Conservation (phyloP, 768 basidiomycete genomes). For the Russula griseocarnosa region DNA sequence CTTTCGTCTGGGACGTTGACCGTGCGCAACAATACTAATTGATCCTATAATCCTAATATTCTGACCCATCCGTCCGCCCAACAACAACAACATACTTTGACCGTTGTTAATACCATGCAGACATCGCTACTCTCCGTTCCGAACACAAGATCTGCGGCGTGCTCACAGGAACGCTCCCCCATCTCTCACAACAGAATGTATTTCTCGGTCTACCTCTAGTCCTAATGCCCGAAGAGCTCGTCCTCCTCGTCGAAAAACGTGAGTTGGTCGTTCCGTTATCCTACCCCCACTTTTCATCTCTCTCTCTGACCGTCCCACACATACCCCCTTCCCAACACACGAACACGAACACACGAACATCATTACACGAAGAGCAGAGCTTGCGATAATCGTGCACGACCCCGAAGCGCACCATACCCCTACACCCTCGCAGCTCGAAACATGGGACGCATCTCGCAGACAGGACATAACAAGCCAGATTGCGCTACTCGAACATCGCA, state of each 20-base stretch:
- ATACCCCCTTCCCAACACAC: too few species aligned
- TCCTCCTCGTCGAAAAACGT: slow-evolving; percentile 83
- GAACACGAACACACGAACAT: too few species aligned
- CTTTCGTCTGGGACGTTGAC: slow-evolving; percentile 86
- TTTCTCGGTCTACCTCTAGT: slow-evolving; percentile 91
- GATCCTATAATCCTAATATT: too few species aligned
- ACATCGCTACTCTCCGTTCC: slow-evolving; percentile 74
- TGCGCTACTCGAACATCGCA: slow-evolving; percentile 42
- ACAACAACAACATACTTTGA: not conserved
- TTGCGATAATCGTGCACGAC: slow-evolving; percentile 77
- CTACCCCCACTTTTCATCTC: not conserved
- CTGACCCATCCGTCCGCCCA: not conserved
- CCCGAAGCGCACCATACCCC: slow-evolving; percentile 52
- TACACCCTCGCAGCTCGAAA: slow-evolving; percentile 42
- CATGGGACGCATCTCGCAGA: slow-evolving; percentile 52
- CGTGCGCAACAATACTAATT: slow-evolving; percentile 42
- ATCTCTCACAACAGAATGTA: slow-evolving; percentile 92
- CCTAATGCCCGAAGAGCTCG: slow-evolving; percentile 88
- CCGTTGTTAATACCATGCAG: slow-evolving; percentile 41
- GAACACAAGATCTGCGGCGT: slow-evolving; percentile 81
- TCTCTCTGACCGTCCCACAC: not conserved
- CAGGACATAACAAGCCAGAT: slow-evolving; percentile 48
- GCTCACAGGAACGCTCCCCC: slow-evolving; percentile 84
- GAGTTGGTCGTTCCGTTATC: not conserved
- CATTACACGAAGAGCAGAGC: slow-evolving; percentile 43